A percentile compares a stretch with the other conserved stretches of the same genome.
Conservation (phyloP, 75 land plant species). For the Pseudotsuga menziesii region DNA sequence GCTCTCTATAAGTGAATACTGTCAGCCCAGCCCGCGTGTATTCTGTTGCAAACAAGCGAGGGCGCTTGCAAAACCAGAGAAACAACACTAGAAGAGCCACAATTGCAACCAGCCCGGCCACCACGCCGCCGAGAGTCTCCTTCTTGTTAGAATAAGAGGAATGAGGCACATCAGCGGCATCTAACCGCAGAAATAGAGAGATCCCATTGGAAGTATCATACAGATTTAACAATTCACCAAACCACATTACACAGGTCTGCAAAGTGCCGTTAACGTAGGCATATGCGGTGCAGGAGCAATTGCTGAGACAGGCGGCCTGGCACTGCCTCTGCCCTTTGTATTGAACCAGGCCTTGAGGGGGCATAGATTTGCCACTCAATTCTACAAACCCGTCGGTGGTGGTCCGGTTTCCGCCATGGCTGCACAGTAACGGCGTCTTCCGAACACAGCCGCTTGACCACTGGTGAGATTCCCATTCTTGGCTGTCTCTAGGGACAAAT, state of each 20-base stretch:
- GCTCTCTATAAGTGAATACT: slow-evolving; percentile 13
- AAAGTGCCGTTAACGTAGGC: not conserved
- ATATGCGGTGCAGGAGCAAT: not conserved
- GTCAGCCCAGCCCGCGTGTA: not conserved
- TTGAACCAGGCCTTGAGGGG: not conserved
- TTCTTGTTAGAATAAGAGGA: not conserved
- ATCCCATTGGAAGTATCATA: not conserved
- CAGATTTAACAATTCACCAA: not conserved
- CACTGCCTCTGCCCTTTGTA: not conserved
- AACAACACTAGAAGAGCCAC: no score
- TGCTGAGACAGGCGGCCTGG: not conserved
- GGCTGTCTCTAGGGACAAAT: slow-evolving; percentile 13
- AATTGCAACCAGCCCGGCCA: no score
- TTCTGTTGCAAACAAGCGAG: no score
- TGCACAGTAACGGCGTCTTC: not conserved
- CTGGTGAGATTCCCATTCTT: slow-evolving; percentile 9
- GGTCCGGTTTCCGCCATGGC: not conserved
- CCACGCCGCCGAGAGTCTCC: no score
- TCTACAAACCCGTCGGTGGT: slow-evolving; percentile 10
- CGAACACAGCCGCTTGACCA: slow-evolving; percentile 28
- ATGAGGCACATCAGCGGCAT: not conserved
- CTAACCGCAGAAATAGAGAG: not conserved
- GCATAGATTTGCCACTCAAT: not conserved
- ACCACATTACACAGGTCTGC: not conserved
- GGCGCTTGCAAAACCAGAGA: no score